A percentile compares a stretch with the other conserved stretches of the same genome.
Conservation (phyloP, 352 stramenopile species). For the Globisporangium emineosum region DNA sequence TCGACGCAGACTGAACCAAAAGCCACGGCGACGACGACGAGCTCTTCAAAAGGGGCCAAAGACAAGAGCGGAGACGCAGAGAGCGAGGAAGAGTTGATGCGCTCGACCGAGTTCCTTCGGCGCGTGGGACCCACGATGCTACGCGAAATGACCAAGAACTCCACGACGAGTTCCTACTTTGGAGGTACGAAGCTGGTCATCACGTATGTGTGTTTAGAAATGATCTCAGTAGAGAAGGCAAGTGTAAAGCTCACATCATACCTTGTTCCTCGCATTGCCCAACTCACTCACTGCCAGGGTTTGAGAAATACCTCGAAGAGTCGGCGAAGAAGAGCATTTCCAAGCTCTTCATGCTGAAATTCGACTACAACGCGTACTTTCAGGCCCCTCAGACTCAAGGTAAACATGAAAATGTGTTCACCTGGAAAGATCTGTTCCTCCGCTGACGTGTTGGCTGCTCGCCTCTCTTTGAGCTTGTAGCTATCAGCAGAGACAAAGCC, state of each 20-base stretch:
- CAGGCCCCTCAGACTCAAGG: conserved; percentile 32
- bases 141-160: conserved; percentile 48
- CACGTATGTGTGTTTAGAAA: no score
- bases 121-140: conserved; percentile 53
- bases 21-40: conserved; percentile 19
- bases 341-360: conserved; percentile 60
- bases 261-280: not conserved
- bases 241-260: not conserved
- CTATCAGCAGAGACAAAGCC: conserved; percentile 10
- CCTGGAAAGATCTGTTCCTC: not conserved
- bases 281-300: conserved; percentile 23
- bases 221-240: not conserved
- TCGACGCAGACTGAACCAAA: conserved; percentile 46
- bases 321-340: conserved; percentile 58
- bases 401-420: not conserved
- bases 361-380: conserved; percentile 75
- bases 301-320: conserved; percentile 59
- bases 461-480: not conserved
- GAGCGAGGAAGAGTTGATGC: conserved; percentile 34
- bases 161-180: conserved; percentile 41
- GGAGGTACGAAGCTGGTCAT: conserved; percentile 24
- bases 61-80: conserved; percentile 20
- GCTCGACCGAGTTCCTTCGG: conserved; percentile 35
- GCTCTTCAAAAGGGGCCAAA: conserved; percentile 20
- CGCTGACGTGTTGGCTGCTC: not conserved